Evolutionary conservation across 1,284 basidiomycete species (phyloP).

Genomic region (Sporisorium graminicola): DNA sequence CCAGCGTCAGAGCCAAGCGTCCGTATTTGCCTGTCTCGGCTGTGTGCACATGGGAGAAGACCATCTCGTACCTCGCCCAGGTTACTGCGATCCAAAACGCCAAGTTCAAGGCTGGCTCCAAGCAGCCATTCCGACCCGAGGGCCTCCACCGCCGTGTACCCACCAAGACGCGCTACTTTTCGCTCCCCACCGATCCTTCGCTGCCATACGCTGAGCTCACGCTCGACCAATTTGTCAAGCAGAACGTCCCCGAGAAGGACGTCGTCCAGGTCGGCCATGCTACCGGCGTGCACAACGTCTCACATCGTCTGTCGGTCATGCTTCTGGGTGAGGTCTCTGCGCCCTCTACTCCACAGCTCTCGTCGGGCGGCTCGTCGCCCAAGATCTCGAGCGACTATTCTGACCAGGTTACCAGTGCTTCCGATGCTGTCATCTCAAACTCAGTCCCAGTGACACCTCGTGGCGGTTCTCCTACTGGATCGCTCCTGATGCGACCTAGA

Average conservation of each 20-base stretch:
- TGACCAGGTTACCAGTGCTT: slow-evolving; percentile 25
- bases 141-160: slow-evolving; percentile 24
- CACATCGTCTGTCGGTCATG: slow-evolving; percentile 44
- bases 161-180: slow-evolving; percentile 48
- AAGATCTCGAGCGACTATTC: slow-evolving; percentile 28
- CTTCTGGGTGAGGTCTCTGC: slow-evolving; percentile 30
- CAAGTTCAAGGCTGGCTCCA: slow-evolving; percentile 48
- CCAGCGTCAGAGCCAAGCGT: slow-evolving; percentile 41
- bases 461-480: slow-evolving; percentile 23
- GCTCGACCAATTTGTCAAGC: slow-evolving; percentile 44
- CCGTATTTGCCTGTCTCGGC: slow-evolving; percentile 53
- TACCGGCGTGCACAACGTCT: slow-evolving; percentile 35
- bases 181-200: slow-evolving; percentile 45
- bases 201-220: slow-evolving; percentile 39
- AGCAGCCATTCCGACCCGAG: slow-evolving; percentile 31
- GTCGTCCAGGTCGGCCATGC: slow-evolving; percentile 30
- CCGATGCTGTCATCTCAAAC: slow-evolving; percentile 21
- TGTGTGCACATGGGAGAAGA: slow-evolving; percentile 55
- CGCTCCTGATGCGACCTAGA: slow-evolving; percentile 26
- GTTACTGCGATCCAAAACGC: slow-evolving; percentile 40
- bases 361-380: slow-evolving; percentile 22
- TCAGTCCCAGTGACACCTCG: slow-evolving; percentile 27
- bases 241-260: slow-evolving; percentile 38
- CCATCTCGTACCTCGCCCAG: slow-evolving; percentile 43
- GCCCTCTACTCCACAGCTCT: slow-evolving; percentile 30